Base-by-base conservation (phyloP, 1,284 basidiomycete species). In the Sanghuangporus baumii region DNA sequence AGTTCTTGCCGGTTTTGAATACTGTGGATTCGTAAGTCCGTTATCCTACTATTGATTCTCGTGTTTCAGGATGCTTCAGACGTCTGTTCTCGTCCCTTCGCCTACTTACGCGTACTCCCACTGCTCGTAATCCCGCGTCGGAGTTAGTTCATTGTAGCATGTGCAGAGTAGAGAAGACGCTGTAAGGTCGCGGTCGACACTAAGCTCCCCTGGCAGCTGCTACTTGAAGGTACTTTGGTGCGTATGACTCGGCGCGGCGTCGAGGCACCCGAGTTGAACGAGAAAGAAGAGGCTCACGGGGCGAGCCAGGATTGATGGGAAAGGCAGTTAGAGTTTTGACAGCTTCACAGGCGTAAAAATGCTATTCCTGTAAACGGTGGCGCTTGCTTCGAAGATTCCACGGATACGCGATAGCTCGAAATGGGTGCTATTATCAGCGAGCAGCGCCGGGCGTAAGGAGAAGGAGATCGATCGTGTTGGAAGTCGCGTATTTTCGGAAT, bases 311-410 rank as follows among this genome's bases (percentile, higher is more conserved):
- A 52, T 12, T 52, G 51, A 52, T 31, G 51, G 31, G 51, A 52
- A 31, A 54, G 52, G 23, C 52, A 36, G 31, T 54, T 54, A 54
- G 52, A 18, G 52, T 54, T 54, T 54, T 54, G 26, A 54, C 52
- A 37, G 23, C 52, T 54, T 54, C 52, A 54, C 31, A 54, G 36
- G 6, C 6, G n/a, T 14, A 37, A 11, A 34, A 12, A 37, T 37
- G 18, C 47, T 48, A 18, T 18, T 16, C 18, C 18, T 11, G 14
- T 31, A 54, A 14, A 54, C 36, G 31, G 31, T 36, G 9, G 11
- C 31, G 31, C 11, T 7, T 31, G 26, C 31, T 36, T 36, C 31
- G 52, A 16, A 14, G 31, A n/a, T 12, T 34, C 23, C 6, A 23
- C 31, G 52, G 52, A 54, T 54, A 34, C 16, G 52, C 52, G 52